Base-by-base conservation (phyloP, 108 stramenopile species). In the Discostella stelligeroides region DNA sequence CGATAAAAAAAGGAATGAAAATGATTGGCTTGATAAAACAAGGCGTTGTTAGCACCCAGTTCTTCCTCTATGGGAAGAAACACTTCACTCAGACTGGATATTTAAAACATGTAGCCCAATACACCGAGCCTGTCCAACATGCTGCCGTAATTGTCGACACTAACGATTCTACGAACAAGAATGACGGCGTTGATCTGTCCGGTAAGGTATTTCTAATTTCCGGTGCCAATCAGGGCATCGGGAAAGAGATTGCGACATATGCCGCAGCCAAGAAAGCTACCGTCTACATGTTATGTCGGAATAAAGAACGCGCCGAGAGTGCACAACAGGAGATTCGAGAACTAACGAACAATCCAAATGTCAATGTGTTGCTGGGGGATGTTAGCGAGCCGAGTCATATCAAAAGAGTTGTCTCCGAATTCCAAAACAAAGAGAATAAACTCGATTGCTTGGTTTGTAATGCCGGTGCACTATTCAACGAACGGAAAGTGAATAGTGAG, bases 271-370 rank as follows among this genome's bases (percentile, higher is more conserved):
- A 94, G 63, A 86, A 85, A 53, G 94, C 92, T 15, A 89, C 82
- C 6, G 66, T 98, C 0, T 95, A 93, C 73, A 92, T 98, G 92
- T 63, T 98, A 11, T 98, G 97, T 77, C 84, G 97, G 10, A 90
- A 81, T 18, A 68, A 90, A 66, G 90, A 93, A 49, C 77, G 95
- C 4, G 97, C 90, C 9, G 85, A 94, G 55, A 75, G 28, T 41
- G 97, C 97, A 11, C 64, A 73, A 49, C 57, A 75, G 18, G 92
- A 94, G 55, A 97, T 97, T 39, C 51, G 72, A 38, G 63, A 87
- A 25, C 30, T 45, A n/a, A 90, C 92, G 0, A 70, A 83, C 13
- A 83, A 82, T 72, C 60, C 63, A 1, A 86, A 83, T 13, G 72
- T 97, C 9, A 74, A 85, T 25, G 60, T 95, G 50, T 30, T 88